Percentiles rank a stretch among this genome's conserved stretches.
Conservation (phyloP, 2,329 filamentous ascomycete genomes). For the Aspergillus brasiliensis region DNA sequence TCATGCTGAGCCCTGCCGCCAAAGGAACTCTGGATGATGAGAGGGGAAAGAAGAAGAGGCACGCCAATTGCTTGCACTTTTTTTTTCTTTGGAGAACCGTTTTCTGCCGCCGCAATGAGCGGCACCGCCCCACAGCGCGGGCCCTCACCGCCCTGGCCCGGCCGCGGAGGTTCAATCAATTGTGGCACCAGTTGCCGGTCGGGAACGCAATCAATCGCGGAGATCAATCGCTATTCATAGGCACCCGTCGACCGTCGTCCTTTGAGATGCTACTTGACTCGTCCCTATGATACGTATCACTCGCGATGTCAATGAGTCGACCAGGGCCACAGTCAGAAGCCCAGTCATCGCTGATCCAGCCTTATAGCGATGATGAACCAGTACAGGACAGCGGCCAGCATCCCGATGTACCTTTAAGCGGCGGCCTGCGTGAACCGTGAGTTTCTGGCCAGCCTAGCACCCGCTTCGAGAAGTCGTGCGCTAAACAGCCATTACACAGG, state of each 20-base stretch:
- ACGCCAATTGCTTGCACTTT: slow-evolving; percentile 24
- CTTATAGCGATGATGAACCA: slow-evolving; percentile 16
- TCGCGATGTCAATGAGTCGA: slow-evolving; percentile 30
- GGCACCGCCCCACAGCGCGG: slow-evolving; percentile 30
- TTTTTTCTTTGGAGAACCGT: slow-evolving; percentile 34
- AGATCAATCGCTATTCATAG: slow-evolving; percentile 1
- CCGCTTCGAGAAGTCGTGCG: not conserved
- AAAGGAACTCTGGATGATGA: slow-evolving; percentile 35
- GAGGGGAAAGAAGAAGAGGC: slow-evolving; percentile 25
- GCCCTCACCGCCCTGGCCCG: slow-evolving; percentile 30
- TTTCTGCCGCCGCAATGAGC: slow-evolving; percentile 26
- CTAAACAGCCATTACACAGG: slow-evolving; percentile 22
- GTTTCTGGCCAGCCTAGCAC: slow-evolving; percentile 12
- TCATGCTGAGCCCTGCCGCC: slow-evolving; percentile 40
- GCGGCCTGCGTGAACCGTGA: slow-evolving; percentile 40
- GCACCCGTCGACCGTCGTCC: slow-evolving; percentile 17
- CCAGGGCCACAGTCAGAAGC: slow-evolving; percentile 20
- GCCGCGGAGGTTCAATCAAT: slow-evolving; percentile 26
- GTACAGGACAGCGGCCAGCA: slow-evolving; percentile 21
- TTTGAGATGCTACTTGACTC: slow-evolving; percentile 17
- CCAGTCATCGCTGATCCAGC: slow-evolving; percentile 17
- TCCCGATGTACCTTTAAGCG: slow-evolving; percentile 30
- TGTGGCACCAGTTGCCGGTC: slow-evolving; percentile 12
- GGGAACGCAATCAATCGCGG: slow-evolving; percentile 4
- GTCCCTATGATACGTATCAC: slow-evolving; percentile 21